These are phyloP conservation scores for Lophiostoma macrostomum DNA, from an alignment of 495 filamentous ascomycete species.

Conservation along the genomic window DNA sequence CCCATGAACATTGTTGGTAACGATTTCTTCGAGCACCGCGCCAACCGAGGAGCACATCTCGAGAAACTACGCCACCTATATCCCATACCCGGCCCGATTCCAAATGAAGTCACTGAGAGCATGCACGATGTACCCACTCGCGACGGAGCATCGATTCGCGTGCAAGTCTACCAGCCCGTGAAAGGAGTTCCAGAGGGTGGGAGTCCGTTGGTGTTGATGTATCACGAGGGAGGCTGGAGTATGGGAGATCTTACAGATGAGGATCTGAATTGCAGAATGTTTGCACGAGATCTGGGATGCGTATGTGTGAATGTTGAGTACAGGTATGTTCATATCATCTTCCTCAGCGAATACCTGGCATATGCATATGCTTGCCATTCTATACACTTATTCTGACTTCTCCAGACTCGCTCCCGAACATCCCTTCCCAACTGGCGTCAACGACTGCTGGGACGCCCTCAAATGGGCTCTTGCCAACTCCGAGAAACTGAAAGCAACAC, in stretches of 20 bases:
- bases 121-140: slow-evolving; percentile 23
- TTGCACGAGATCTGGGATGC: slow-evolving; percentile 21
- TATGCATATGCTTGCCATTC: too few species aligned
- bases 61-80: slow-evolving; percentile 24
- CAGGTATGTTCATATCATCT: slow-evolving; percentile 5
- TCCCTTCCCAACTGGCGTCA: slow-evolving; percentile 23
- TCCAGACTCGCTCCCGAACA: slow-evolving; percentile 31
- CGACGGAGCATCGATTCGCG: slow-evolving; percentile 24
- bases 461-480: slow-evolving; percentile 18
- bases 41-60: slow-evolving; percentile 24
- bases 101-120: slow-evolving; percentile 24
- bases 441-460: slow-evolving; percentile 33
- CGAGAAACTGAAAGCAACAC: slow-evolving; percentile 12
- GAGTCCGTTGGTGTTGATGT: slow-evolving; percentile 29
- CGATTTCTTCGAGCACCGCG: slow-evolving; percentile 15
- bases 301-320: slow-evolving; percentile 36
- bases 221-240: slow-evolving; percentile 32
- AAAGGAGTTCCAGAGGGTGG: slow-evolving; percentile 13
- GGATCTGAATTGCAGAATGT: slow-evolving; percentile 32
- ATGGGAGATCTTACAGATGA: slow-evolving; percentile 34
- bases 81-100: slow-evolving; percentile 27
- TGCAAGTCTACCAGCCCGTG: slow-evolving; percentile 25
- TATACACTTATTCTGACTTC: too few species aligned
- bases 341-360: too few species aligned
- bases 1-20: slow-evolving; percentile 5